Base-by-base conservation (phyloP, 2,329 filamentous ascomycete genomes). In the Monosporascus ibericus region DNA sequence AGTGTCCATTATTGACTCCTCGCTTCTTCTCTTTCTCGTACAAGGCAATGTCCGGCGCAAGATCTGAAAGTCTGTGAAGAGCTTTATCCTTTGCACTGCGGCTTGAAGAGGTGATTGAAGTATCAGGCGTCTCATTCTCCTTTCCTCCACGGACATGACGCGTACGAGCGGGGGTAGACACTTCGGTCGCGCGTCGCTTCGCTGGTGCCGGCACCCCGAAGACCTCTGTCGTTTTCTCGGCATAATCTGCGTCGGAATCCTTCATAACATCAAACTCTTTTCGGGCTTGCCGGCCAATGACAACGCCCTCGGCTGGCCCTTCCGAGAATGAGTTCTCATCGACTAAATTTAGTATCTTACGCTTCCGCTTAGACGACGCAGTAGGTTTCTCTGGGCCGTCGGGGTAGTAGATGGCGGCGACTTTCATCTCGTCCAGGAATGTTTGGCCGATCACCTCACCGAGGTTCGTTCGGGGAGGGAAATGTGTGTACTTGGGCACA, bases 21-120 rank as follows among this genome's bases (percentile, higher is more conserved):
- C 94, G 84, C 73, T 95, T 96, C 75, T 82, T 90, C 72, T 99
- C 94, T 66, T 94, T 96, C 65, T 97, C 88, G 64, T 94, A 99
- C 34, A 95, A 75, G 2, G 86, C 87, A 63, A 97, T 91, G 65
- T 99, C 94, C 0, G 86, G 81, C 1, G 89, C 91, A 52, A 92
- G 76, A 37, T 82, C 80, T 50, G 94, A 89, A 7, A 97, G 73
- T 58, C 82, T 85, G 36, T 85, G 82, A n/a, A 87, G 73, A 14
- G 94, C 94, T 64, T 88, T 87, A 40, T 87, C 85, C 68, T 97
- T 99, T 15, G 94, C 92, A 62, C 90, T 94, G 51, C 94, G 86
- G 58, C 88, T 89, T 25, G 86, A 85, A 2, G 85, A 88, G 3
- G 86, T 80, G 39, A 73, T 60, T 1, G 86, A 81, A 38, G 73